phyloP scores from a whole-genome alignment of 2,329 filamentous ascomycete species.

The Samsoniella hepiali region DNA sequence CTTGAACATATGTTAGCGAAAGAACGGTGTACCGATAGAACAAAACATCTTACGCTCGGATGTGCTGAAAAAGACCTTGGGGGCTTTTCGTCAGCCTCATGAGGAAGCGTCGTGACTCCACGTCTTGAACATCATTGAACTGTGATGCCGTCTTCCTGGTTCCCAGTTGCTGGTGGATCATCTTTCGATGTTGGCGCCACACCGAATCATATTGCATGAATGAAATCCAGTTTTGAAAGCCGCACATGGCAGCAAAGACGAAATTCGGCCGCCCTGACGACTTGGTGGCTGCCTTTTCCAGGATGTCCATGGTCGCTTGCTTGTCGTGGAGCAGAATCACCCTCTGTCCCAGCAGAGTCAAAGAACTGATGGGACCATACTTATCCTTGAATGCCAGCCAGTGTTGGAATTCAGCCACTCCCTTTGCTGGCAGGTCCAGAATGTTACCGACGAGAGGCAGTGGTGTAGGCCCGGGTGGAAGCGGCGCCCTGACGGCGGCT shows the following conservation, averaged over 20 bases:
- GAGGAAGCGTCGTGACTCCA: conserved; percentile 28
- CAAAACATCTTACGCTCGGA: conserved; percentile 20
- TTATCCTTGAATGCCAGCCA: conserved; percentile 36
- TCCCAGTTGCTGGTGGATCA: conserved; percentile 31
- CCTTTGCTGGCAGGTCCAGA: conserved; percentile 39
- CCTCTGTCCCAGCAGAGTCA: conserved; percentile 30
- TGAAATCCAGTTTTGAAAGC: conserved; percentile 17
- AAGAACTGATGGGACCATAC: conserved; percentile 30
- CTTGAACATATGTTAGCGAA: conserved; percentile 17
- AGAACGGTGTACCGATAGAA: no score
- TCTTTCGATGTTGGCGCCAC: conserved; percentile 27
- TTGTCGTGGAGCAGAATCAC: conserved; percentile 41
- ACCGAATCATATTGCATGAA: conserved; percentile 22
- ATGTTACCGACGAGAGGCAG: conserved; percentile 46
- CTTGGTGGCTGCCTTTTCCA: conserved; percentile 27
- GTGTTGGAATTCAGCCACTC: conserved; percentile 31
- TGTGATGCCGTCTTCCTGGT: conserved; percentile 23
- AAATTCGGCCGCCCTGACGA: conserved; percentile 22
- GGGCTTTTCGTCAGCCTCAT: conserved; percentile 26
- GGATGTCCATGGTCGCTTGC: conserved; percentile 33
- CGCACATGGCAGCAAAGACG: conserved; percentile 14
- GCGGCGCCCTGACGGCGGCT: not conserved
- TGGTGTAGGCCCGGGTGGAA: conserved; percentile 30
- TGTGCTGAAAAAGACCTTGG: conserved; percentile 23
- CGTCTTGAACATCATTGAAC: conserved; percentile 27